A percentile compares a stretch with the other conserved stretches of the same genome.
These are phyloP conservation scores for Leishmania tarentolae DNA, from an alignment of 208 protist species.

Conservation along the genomic window DNA sequence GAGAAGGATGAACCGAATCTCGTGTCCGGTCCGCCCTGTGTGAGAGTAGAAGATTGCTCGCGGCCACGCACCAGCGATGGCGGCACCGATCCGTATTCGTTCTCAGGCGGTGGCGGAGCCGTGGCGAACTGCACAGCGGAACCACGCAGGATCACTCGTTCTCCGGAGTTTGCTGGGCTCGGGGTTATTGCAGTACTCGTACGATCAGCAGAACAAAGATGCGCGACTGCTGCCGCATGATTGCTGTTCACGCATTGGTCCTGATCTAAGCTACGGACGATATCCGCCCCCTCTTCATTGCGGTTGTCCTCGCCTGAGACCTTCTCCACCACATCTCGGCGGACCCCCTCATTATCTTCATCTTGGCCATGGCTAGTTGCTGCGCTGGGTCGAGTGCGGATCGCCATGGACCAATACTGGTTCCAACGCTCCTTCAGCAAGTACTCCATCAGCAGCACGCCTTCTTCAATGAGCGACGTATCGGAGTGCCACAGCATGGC, in stretches of 20 bases:
- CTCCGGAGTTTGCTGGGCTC: background rate
- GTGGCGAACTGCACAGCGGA: constrained; percentile 26
- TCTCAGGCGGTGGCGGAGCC: constrained; percentile 28
- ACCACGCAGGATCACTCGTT: background rate
- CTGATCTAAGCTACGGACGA: background rate
- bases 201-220: background rate
- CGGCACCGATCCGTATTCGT: constrained; percentile 14
- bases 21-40: background rate
- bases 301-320: background rate
- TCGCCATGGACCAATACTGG: constrained; percentile 38
- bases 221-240: background rate
- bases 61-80: constrained; percentile 17
- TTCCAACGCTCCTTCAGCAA: constrained; percentile 58
- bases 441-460: constrained; percentile 71
- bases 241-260: background rate
- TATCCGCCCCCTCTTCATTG: background rate
- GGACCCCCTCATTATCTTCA: background rate
- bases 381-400: background rate
- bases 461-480: constrained; percentile 54
- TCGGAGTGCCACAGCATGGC: constrained; percentile 71
- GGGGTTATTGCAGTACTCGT: background rate
- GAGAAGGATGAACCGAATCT: background rate
- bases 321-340: background rate
- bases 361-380: background rate
- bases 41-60: background rate